These are phyloP conservation scores for Coemansia reversa DNA, from an alignment of 192 early-diverging fungal species.

Conservation along the genomic window DNA sequence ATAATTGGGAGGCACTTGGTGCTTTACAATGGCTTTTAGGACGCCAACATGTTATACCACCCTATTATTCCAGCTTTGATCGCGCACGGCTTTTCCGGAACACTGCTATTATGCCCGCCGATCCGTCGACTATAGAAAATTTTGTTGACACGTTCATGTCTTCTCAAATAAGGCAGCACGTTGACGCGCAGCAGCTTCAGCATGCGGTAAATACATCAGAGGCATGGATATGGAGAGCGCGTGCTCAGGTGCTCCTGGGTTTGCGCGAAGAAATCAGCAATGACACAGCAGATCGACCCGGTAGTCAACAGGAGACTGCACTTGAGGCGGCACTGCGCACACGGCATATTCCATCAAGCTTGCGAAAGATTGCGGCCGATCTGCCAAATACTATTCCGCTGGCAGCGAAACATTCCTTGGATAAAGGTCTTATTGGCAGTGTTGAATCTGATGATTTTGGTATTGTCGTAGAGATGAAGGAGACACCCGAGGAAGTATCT, in stretches of 20 bases:
- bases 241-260: slow-evolving; percentile 59
- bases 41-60: slow-evolving; percentile 54
- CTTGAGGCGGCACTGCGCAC: slow-evolving; percentile 21
- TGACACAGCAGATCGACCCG: background rate
- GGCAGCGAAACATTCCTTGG: slow-evolving; percentile 48
- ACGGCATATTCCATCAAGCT: slow-evolving; percentile 43
- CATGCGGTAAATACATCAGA: slow-evolving; percentile 52
- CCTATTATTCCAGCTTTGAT: slow-evolving; percentile 58
- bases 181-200: slow-evolving; percentile 34
- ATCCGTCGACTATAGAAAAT: slow-evolving; percentile 54
- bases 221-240: slow-evolving; percentile 65
- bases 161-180: slow-evolving; percentile 24
- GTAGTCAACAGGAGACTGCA: slow-evolving; percentile 12
- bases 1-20: slow-evolving; percentile 58
- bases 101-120: slow-evolving; percentile 59
- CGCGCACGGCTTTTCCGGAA: slow-evolving; percentile 55
- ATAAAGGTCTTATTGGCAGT: slow-evolving; percentile 38
- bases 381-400: slow-evolving; percentile 54
- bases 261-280: slow-evolving; percentile 40
- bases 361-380: slow-evolving; percentile 56
- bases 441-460: slow-evolving; percentile 56
- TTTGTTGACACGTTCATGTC: slow-evolving; percentile 55
- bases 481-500: background rate
- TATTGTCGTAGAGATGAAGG: slow-evolving; percentile 47
- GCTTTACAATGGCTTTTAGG: slow-evolving; percentile 58